These are phyloP conservation scores for Bonnemaisonia californica DNA, from an alignment of 31 red algal species.

Conservation along the genomic window DNA sequence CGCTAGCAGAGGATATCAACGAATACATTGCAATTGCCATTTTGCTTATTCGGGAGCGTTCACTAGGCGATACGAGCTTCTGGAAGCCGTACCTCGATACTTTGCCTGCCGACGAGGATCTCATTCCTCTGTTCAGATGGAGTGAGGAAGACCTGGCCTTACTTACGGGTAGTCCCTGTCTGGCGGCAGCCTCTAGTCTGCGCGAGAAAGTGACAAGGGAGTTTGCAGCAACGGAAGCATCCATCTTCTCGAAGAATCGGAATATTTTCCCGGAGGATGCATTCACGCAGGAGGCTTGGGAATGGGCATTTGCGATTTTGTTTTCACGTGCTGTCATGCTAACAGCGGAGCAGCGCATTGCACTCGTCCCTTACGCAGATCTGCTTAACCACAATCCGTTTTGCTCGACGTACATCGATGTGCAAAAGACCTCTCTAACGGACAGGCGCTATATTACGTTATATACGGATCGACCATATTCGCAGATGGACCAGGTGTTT, in stretches of 20 bases:
- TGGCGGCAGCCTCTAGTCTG: slow-evolving; percentile 60
- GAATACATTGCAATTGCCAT: slow-evolving; percentile 89
- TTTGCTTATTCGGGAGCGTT: slow-evolving; percentile 74
- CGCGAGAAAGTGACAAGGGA: slow-evolving; percentile 68
- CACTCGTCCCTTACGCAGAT: slow-evolving; percentile 96
- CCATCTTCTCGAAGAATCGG: slow-evolving; percentile 30
- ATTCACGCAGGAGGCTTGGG: slow-evolving; percentile 58
- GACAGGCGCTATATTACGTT: slow-evolving; percentile 49
- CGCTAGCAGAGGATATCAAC: slow-evolving; percentile 49
- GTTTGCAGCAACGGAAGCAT: slow-evolving; percentile 46
- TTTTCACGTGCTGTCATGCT: slow-evolving; percentile 90
- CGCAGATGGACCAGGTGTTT: slow-evolving; percentile 89
- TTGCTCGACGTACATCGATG: slow-evolving; percentile 87
- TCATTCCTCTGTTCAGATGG: slow-evolving; percentile 89
- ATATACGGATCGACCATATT: slow-evolving; percentile 85
- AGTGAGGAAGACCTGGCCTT: slow-evolving; percentile 62
- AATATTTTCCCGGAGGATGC: slow-evolving; percentile 47
- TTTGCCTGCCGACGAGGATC: slow-evolving; percentile 66
- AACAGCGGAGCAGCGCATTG: slow-evolving; percentile 54
- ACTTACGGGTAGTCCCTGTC: slow-evolving; percentile 76
- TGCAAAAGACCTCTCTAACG: slow-evolving; percentile 24
- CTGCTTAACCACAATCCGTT: slow-evolving; percentile 93
- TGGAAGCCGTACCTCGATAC: slow-evolving; percentile 90
- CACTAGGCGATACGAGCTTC: slow-evolving; percentile 67
- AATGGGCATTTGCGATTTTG: slow-evolving; percentile 94